Evolutionary conservation across 345 rosid species (phyloP).

Genomic region (Populus ilicifolia): DNA sequence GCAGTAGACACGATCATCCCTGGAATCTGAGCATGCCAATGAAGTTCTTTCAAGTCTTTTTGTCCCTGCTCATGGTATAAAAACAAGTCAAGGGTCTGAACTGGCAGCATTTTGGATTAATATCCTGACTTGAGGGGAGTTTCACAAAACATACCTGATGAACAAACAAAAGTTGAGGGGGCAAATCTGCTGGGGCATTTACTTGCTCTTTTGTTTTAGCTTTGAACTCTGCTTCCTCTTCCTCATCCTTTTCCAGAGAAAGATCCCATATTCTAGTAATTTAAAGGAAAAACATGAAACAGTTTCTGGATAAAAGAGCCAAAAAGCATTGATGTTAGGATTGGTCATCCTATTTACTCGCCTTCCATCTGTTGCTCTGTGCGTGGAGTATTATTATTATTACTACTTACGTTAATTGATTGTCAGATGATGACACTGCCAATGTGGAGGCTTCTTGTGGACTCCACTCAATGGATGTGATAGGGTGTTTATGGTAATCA

Average conservation of each 20-base stretch:
- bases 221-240: slow-evolving; percentile 90
- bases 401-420: slow-evolving; percentile 75
- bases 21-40: slow-evolving; percentile 88
- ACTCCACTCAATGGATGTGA: slow-evolving; percentile 97
- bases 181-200: slow-evolving; percentile 74
- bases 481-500: slow-evolving; percentile 73
- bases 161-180: slow-evolving; percentile 93
- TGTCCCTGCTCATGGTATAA: slow-evolving; percentile 62
- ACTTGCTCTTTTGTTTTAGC: slow-evolving; percentile 78
- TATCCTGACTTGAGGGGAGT: neutral
- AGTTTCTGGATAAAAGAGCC: neutral
- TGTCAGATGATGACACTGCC: slow-evolving; percentile 84
- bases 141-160: slow-evolving; percentile 60
- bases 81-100: neutral
- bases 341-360: neutral
- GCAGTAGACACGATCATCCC: slow-evolving; percentile 91
- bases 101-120: neutral
- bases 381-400: neutral
- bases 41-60: slow-evolving; percentile 89
- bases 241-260: slow-evolving; percentile 88
- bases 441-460: slow-evolving; percentile 80
- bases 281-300: slow-evolving; percentile 2
- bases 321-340: neutral
- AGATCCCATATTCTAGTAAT: slow-evolving; percentile 86
- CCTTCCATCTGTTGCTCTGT: neutral